phyloP scores from a whole-genome alignment of 805 yeast species.

The Blastobotrys chiropterorum region DNA sequence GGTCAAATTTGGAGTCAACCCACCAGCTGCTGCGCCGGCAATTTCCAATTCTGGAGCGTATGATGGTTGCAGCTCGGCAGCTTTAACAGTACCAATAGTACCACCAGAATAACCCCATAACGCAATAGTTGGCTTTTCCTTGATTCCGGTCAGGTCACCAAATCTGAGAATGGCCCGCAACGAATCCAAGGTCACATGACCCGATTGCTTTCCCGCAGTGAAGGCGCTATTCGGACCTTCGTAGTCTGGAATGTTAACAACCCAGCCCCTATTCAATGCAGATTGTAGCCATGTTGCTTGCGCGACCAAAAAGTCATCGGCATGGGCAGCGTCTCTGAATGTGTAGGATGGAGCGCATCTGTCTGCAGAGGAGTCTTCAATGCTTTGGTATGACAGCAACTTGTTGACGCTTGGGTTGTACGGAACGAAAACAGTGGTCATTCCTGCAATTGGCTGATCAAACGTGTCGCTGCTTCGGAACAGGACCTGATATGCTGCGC shows the following conservation, averaged over 20 bases:
- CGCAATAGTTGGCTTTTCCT: slow-evolving; percentile 45
- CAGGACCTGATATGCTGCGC: slow-evolving; percentile 21
- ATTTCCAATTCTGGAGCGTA: slow-evolving; percentile 25
- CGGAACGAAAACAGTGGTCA: slow-evolving; percentile 24
- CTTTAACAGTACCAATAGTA: slow-evolving; percentile 64
- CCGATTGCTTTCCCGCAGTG: slow-evolving; percentile 24
- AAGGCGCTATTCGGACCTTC: slow-evolving; percentile 28
- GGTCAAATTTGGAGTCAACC: slow-evolving; percentile 19
- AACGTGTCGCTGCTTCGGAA: slow-evolving; percentile 24
- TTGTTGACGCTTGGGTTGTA: slow-evolving; percentile 8
- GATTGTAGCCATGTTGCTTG: slow-evolving; percentile 11
- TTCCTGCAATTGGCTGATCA: slow-evolving; percentile 24
- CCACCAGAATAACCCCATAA: slow-evolving; percentile 77
- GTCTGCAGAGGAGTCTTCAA: slow-evolving; percentile 21
- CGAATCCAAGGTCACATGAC: slow-evolving; percentile 25
- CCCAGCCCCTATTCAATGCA: slow-evolving; percentile 17
- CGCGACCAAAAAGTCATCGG: slow-evolving; percentile 4
- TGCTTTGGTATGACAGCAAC: slow-evolving; percentile 21
- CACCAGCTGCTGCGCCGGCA: slow-evolving; percentile 27
- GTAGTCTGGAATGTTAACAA: slow-evolving; percentile 23
- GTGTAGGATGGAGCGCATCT: slow-evolving; percentile 25
- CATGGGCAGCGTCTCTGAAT: slow-evolving; percentile 12
- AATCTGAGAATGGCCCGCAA: slow-evolving; percentile 21
- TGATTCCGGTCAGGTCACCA: slow-evolving; percentile 31
- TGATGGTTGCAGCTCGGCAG: slow-evolving; percentile 23